Conservation (phyloP, 768 basidiomycete species). For the Boletus vermiculosoides region DNA sequence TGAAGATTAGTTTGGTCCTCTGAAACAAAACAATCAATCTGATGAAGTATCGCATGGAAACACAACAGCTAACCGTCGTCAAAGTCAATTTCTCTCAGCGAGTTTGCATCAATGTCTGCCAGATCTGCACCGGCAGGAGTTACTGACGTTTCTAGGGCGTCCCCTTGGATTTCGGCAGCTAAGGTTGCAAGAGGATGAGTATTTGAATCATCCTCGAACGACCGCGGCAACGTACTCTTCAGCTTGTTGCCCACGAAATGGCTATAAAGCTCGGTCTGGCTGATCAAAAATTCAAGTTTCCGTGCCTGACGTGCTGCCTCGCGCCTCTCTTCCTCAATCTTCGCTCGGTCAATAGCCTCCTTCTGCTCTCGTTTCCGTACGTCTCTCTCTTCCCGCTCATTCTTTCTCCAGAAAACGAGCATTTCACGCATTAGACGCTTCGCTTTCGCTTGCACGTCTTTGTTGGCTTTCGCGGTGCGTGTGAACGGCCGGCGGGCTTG, state of each 20-base stretch:
- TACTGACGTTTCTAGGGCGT: constrained; percentile 39
- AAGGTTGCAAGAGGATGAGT: constrained; percentile 15
- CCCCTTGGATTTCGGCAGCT: constrained; percentile 80
- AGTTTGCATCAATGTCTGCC: constrained; percentile 48
- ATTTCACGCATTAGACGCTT: constrained; percentile 93
- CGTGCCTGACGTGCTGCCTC: constrained; percentile 92
- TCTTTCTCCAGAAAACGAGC: constrained; percentile 97
- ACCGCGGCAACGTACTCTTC: constrained; percentile 57
- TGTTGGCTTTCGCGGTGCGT: constrained; percentile 72
- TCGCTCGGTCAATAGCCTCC: constrained; percentile 85
- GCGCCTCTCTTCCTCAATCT: constrained; percentile 87
- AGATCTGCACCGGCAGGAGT: constrained; percentile 59
- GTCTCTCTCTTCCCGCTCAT: constrained; percentile 94
- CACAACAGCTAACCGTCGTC: constrained; percentile 69
- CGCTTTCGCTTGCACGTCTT: constrained; percentile 81
- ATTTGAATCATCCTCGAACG: constrained; percentile 15
- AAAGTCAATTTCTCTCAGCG: constrained; percentile 79
- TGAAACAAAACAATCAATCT: constrained; percentile 31
- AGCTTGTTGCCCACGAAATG: constrained; percentile 99
- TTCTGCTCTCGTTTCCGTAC: constrained; percentile 92
- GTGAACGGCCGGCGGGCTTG: constrained; percentile 77
- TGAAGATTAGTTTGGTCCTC: constrained; percentile 88
- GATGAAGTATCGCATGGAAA: neutral
- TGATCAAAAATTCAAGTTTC: constrained; percentile 97
- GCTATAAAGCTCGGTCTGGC: constrained; percentile 96